Percentiles rank a stretch among this genome's conserved stretches.
These are phyloP conservation scores for Cercospora sp. DNA, from an alignment of 2,329 filamentous ascomycete genomes.

Conservation along the genomic window DNA sequence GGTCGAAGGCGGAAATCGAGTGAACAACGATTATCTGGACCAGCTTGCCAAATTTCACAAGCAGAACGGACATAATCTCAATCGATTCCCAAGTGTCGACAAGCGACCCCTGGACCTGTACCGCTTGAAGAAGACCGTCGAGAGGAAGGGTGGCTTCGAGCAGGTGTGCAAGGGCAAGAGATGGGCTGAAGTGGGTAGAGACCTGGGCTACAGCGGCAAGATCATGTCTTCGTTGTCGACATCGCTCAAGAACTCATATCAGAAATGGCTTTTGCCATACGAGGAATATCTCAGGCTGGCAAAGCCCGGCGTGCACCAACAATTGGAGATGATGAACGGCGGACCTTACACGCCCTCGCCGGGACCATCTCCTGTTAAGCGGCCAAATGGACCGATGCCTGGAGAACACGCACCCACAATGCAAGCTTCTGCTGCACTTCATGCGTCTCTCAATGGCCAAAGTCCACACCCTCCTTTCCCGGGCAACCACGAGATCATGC, in stretches of 20 bases:
- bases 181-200: conserved; percentile 97
- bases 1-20: conserved; percentile 94
- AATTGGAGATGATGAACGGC: conserved; percentile 88
- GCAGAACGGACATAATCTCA: conserved; percentile 90
- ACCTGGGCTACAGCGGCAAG: conserved; percentile 96
- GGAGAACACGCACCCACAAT: conserved; percentile 65
- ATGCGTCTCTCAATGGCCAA: conserved; percentile 53
- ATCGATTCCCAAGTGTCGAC: conserved; percentile 92
- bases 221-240: conserved; percentile 99
- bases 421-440: conserved; percentile 57
- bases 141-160: conserved; percentile 90
- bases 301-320: conserved; percentile 94
- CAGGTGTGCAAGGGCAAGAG: conserved; percentile 97
- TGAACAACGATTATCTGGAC: conserved; percentile 94
- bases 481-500: conserved; percentile 24
- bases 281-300: conserved; percentile 89
- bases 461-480: conserved; percentile 26
- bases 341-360: conserved; percentile 83
- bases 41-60: conserved; percentile 95
- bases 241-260: conserved; percentile 96
- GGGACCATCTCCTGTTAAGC: conserved; percentile 69
- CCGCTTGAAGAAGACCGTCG: conserved; percentile 93
- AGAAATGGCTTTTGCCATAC: conserved; percentile 94
- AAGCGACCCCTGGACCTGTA: conserved; percentile 96
- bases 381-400: conserved; percentile 50